These are phyloP conservation scores for Ajuga chamaepitys DNA, from an alignment of 257 asterid species.

Conservation along the genomic window DNA sequence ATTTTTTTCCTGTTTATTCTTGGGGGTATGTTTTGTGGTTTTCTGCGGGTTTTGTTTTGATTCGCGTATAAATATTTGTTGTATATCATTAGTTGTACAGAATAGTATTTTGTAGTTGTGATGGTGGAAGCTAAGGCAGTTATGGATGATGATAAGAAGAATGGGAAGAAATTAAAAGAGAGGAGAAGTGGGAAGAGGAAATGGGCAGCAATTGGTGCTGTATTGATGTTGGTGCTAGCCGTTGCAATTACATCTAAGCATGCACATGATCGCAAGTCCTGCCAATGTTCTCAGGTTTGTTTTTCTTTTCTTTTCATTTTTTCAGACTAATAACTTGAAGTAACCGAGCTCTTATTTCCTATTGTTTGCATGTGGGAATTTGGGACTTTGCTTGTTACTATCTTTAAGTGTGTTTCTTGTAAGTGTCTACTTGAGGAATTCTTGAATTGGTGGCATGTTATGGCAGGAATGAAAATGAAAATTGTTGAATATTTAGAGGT, in stretches of 20 bases:
- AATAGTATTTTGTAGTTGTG: conserved; percentile 3
- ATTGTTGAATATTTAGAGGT: background rate
- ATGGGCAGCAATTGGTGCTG: conserved; percentile 44
- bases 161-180: conserved; percentile 22
- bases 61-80: no score
- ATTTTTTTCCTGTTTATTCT: background rate
- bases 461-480: background rate
- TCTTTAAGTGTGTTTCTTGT: background rate
- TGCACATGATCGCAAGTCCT: conserved; percentile 41
- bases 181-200: conserved; percentile 30
- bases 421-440: background rate
- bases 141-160: conserved; percentile 20
- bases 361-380: background rate
- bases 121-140: conserved; percentile 69
- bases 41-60: conserved; percentile 9
- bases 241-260: conserved; percentile 32
- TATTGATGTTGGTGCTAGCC: conserved; percentile 46
- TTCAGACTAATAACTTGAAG: background rate
- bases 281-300: conserved; percentile 70
- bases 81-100: background rate
- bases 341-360: conserved; percentile 1
- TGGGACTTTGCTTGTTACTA: background rate
- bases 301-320: background rate
- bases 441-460: conserved; percentile 2
- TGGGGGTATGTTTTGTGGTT: conserved; percentile 21